Base-by-base conservation (phyloP, 768 basidiomycete species). In the Lactifluus volemus region DNA sequence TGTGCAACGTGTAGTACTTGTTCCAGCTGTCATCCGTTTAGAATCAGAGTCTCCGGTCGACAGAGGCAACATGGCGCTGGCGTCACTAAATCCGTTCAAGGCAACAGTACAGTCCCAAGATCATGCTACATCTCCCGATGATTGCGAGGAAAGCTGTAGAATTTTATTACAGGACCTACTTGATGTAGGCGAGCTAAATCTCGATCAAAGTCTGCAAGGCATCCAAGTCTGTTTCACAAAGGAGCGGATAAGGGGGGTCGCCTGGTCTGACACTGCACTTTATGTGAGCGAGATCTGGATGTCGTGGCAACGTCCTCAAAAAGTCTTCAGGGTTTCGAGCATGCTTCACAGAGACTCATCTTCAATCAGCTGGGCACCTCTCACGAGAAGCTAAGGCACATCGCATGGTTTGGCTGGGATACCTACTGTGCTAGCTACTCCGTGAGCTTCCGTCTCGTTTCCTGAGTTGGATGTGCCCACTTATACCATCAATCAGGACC, bases 31-130 rank as follows among this genome's bases (percentile, higher is more conserved):
- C 8, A 34, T 65, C 7, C 62, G 41, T 41, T 25, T 66, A 11
- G 65, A 70, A 30, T 57, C 58, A 10, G 71, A 71, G 14, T 60
- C 68, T 30, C 53, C 70, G 19, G 74, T 76, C 29, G 67, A 74
- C 49, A 68, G 73, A 42, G 68, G 63, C 51, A 69, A 71, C 39
- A 54, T 65, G 38, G 60, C 68, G 10, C 69, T 83, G n/a, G 75
- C 77, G 0, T 72, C 87, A n/a, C 76, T 85, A 7, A 86, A 84
- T 61, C 79, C 84, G 3, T 84, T 89, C 75, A 89, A 84, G 68
- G 75, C 81, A 14, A 75, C 76, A 57, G 73, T 73, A 30, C 75
- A 69, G n/a, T 81, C 82, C n/a, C 67, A 75, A 0, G 85, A 86
- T 34, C 74, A 76, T 55, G 53, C 80, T 4, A 44, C 63, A 42